Evolutionary conservation across 2,329 filamentous ascomycete genomes (phyloP), one percentile per base, ranked within the genome.

Genomic region (Sphaerostilbella broomeana): DNA sequence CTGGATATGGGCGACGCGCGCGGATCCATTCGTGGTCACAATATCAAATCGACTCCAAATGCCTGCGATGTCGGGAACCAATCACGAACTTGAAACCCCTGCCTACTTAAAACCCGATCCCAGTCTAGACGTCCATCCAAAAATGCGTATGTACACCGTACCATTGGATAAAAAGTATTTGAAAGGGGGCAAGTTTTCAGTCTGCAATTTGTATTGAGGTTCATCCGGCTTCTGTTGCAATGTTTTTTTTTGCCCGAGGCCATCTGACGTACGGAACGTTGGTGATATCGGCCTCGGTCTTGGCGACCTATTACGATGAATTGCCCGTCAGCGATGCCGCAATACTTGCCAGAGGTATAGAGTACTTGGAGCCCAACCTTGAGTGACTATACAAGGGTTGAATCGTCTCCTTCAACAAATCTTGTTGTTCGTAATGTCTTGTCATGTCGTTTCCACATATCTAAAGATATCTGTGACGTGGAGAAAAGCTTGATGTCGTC

Each of bases 61-160:
- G 49, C 48, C 47, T 50, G 47, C 27, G 49, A 47, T 55, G 47
- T 56, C 44, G 50, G 44, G 41, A 33, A 37, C 62, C 62, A 65
- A 64, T 65, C 25, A 44, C 28, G 36, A 35, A 19, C n/a, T 20
- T n/a, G 34, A 52, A 52, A 53, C 51, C 61, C 60, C 45, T 61
- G 59, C 44, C 35, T 46, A 42, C 30, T 41, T 47, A 47, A 53
- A 48, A n/a, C n/a, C n/a, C n/a, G n/a, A n/a, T n/a, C n/a, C n/a
- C n/a, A n/a, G n/a, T n/a, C n/a, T n/a, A n/a, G n/a, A n/a, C n/a
- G n/a, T n/a, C n/a, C n/a, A n/a, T n/a, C n/a, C n/a, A n/a, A n/a
- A n/a, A n/a, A n/a, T n/a, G n/a, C n/a, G n/a, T n/a, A n/a, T n/a
- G n/a, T n/a, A n/a, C n/a, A n/a, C n/a, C n/a, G n/a, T n/a, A n/a